A percentile compares a stretch with the other conserved stretches of the same genome.
Conservation (phyloP, 2,329 filamentous ascomycete genomes). For the Macroventuria anomochaeta region DNA sequence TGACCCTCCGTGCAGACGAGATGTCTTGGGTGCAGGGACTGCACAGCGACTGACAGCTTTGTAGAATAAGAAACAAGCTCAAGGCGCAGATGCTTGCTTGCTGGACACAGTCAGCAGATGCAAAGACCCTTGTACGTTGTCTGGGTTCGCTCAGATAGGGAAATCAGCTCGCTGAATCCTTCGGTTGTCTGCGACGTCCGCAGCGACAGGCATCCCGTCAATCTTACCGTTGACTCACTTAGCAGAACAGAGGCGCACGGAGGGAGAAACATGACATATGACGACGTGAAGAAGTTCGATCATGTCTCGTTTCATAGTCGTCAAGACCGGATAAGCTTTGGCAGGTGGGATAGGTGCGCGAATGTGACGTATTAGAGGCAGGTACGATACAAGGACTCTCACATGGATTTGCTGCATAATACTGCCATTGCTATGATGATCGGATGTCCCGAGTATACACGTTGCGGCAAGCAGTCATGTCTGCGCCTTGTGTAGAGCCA, state of each 20-base stretch:
- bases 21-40: neutral
- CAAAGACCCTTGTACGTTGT: neutral
- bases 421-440: neutral
- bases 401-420: neutral
- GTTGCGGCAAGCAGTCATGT: neutral
- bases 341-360: neutral
- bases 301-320: neutral
- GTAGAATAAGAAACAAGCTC: neutral
- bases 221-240: neutral
- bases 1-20: neutral
- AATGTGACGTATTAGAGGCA: neutral
- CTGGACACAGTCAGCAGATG: neutral
- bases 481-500: neutral
- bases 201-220: neutral
- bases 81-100: constrained; percentile 3
- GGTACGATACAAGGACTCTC: neutral
- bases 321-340: neutral
- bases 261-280: neutral
- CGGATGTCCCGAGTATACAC: too few relatives aligned
- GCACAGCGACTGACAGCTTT: neutral
- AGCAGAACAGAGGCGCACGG: neutral
- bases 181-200: neutral
- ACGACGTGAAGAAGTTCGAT: neutral
- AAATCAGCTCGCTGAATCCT: constrained; percentile 2
- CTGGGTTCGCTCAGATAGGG: neutral